Conservation (phyloP, 1,284 basidiomycete species). For the Xerocomus subilludens region DNA sequence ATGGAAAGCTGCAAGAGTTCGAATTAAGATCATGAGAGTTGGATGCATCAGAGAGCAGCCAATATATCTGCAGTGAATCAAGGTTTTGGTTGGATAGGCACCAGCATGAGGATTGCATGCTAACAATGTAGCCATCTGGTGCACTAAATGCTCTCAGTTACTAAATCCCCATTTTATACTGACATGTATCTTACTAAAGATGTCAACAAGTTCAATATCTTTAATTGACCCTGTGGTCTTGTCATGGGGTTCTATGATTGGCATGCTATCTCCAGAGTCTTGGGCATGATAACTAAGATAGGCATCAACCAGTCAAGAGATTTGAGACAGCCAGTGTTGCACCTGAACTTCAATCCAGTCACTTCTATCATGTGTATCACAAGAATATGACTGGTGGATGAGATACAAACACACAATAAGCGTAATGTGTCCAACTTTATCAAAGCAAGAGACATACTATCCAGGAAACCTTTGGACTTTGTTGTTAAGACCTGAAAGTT, state of each 20-base stretch:
- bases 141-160: too few species aligned
- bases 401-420: neutral
- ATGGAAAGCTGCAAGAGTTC: neutral
- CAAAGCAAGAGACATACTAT: too few species aligned
- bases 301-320: neutral
- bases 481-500: too few species aligned
- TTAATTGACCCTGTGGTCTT: too few species aligned
- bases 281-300: neutral
- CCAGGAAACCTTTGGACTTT: too few species aligned
- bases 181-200: constrained; percentile 1
- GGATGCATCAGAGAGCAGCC: neutral
- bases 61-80: neutral
- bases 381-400: too few species aligned
- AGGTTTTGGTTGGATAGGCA: constrained; percentile 1
- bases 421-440: too few species aligned
- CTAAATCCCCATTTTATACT: too few species aligned
- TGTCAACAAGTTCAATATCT: neutral
- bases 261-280: neutral
- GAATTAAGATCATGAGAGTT: neutral
- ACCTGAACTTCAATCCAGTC: neutral
- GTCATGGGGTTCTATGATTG: neutral
- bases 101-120: too few species aligned
- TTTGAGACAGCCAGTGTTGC: neutral
- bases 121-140: too few species aligned
- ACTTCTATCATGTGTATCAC: too few species aligned